A percentile compares a stretch with the other conserved stretches of the same genome.
Evolutionary conservation across 2,329 filamentous ascomycete genomes (phyloP).

Genomic region (Madurella fahalii): DNA sequence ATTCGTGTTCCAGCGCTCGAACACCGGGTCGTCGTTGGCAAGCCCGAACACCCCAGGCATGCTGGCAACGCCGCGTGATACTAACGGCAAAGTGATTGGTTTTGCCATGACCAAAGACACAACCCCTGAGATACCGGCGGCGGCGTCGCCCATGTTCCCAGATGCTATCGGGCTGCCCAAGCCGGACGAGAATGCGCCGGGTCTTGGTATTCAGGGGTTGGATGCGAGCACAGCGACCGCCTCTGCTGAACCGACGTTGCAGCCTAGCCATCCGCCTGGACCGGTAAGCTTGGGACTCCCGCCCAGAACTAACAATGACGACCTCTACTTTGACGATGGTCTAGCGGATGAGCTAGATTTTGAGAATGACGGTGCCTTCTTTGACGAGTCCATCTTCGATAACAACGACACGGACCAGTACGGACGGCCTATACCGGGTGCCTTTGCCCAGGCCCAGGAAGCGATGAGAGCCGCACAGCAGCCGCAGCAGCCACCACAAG

Average conservation of each 20-base stretch:
- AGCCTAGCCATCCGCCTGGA: constrained; percentile 23
- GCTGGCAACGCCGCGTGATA: constrained; percentile 52
- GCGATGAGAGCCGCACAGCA: constrained; percentile 39
- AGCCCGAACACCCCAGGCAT: constrained; percentile 48
- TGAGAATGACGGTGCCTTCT: constrained; percentile 52
- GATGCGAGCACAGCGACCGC: not conserved
- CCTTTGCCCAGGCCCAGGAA: constrained; percentile 50
- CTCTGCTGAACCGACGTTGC: constrained; percentile 11
- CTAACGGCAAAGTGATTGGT: constrained; percentile 52
- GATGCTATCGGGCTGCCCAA: constrained; percentile 13
- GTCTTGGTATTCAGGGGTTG: constrained; percentile 40
- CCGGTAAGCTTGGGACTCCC: not conserved
- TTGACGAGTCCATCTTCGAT: constrained; percentile 73
- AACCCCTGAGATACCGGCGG: constrained; percentile 31
- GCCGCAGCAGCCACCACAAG: constrained; percentile 17
- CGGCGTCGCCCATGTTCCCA: constrained; percentile 18
- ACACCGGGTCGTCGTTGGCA: constrained; percentile 45
- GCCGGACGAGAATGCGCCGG: constrained; percentile 29
- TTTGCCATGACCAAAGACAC: constrained; percentile 49
- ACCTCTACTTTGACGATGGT: constrained; percentile 65
- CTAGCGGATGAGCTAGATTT: constrained; percentile 43
- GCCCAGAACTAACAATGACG: constrained; percentile 44
- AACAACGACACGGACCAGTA: constrained; percentile 60
- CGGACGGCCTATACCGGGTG: constrained; percentile 56
- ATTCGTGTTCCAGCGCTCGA: constrained; percentile 55